Evolutionary conservation across 352 stramenopile genomes (phyloP), one percentile per base, ranked within the genome.

Genomic region (Globisporangium nunn): DNA sequence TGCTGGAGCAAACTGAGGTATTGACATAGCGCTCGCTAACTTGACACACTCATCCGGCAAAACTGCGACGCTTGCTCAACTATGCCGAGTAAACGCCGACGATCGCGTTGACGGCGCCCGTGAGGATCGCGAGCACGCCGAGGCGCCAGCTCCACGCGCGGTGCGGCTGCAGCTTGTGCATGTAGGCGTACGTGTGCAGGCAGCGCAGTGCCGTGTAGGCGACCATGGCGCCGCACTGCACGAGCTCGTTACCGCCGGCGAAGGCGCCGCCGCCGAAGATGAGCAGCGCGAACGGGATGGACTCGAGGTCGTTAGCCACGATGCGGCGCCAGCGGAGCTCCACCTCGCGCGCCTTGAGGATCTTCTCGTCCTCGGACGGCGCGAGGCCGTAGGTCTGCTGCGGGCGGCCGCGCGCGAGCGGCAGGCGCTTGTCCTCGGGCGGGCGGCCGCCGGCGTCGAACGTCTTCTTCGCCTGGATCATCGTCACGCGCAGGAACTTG

Each of bases 401-500:
- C 29, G 63, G 49, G 62, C 59, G 39, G 39, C 62, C 56, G 70
- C 41, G 60, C 30, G 66, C 59, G 23, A 66, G 30, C 10, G 40
- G 49, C 12, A 87, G 62, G 43, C 53, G 50, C 50, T 67, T 72
- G 64, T 85, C 77, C 58, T 87, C 77, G 18, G 77, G 74, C 15
- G 75, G 62, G 6, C 75, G 75, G 3, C 59, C 67, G 10, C 75
- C 78, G 2, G 74, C 62, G 40, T 70, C 62, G 56, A 84, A 88
- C 6, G 72, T 88, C 58, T 85, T 85, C 37, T 51, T 69, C 44
- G 63, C 75, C 48, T 88, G 75, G 33, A 88, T 73, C 10, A 64
- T 60, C 28, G 73, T 76, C 23, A 64, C 67, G 41, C 76, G 66
- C 55, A 89, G 46, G 64, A 87, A 89, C 70, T 91, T 91, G 70